phyloP scores from a whole-genome alignment of 176 grass and related monocot species.

The Poa annua region DNA sequence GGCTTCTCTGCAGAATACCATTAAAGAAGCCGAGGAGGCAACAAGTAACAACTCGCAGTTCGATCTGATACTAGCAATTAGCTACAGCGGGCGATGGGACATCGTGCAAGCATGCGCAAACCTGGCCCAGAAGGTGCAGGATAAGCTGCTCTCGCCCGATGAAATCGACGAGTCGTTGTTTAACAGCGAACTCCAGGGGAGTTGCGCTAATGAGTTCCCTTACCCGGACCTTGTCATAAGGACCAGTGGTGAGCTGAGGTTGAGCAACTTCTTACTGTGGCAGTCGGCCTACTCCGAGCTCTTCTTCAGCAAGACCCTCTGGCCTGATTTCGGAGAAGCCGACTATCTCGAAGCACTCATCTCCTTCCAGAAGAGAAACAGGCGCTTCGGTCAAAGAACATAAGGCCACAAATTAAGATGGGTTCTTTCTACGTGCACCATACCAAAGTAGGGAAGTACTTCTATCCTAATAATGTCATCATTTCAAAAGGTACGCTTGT shows the following conservation, averaged over 20 bases:
- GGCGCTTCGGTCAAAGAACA: constrained; percentile 55
- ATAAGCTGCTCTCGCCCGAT: constrained; percentile 42
- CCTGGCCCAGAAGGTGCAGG: constrained; percentile 55
- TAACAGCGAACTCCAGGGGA: constrained; percentile 54
- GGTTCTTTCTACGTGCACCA: too few species aligned
- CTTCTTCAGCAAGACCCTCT: constrained; percentile 64
- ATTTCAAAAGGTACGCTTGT: too few species aligned
- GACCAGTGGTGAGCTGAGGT: constrained; percentile 63
- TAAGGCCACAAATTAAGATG: too few species aligned
- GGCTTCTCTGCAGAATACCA: constrained; percentile 47
- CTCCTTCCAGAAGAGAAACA: constrained; percentile 56
- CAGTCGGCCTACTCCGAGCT: constrained; percentile 74
- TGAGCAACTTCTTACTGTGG: constrained; percentile 89
- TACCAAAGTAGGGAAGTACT: too few species aligned
- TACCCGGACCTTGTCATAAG: constrained; percentile 71
- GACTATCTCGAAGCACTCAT: constrained; percentile 55
- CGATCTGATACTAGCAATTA: constrained; percentile 53
- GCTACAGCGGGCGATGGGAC: constrained; percentile 62
- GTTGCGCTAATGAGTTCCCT: constrained; percentile 21
- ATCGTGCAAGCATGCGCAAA: constrained; percentile 55
- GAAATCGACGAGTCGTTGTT: constrained; percentile 60
- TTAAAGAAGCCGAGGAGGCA: constrained; percentile 45
- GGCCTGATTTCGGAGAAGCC: constrained; percentile 67
- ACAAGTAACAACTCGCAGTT: constrained; percentile 52
- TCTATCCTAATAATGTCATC: too few species aligned